Conservation (phyloP, 2,329 filamentous ascomycete genomes). For the Pseudogymnoascus sp. region DNA sequence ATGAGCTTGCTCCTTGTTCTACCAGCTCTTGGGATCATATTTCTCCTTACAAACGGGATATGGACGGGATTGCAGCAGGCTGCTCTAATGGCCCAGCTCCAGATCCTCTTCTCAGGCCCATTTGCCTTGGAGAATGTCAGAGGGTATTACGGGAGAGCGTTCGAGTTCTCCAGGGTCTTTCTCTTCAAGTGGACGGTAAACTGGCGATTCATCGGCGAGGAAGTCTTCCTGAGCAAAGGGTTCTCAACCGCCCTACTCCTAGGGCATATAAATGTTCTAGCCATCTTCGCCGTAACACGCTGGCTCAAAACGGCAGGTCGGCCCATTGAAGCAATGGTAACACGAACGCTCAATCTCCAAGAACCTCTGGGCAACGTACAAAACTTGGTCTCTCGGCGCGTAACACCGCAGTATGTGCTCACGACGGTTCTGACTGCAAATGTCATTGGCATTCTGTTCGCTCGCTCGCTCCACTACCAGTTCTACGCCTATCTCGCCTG, state of each 20-base stretch:
- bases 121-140: slow-evolving; percentile 59
- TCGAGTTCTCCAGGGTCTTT: slow-evolving; percentile 86
- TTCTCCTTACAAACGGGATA: slow-evolving; percentile 67
- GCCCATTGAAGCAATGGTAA: slow-evolving; percentile 37
- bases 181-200: slow-evolving; percentile 99
- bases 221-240: slow-evolving; percentile 61
- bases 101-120: slow-evolving; percentile 58
- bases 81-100: slow-evolving; percentile 66
- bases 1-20: slow-evolving; percentile 83
- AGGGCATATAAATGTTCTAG: slow-evolving; percentile 47
- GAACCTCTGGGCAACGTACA: slow-evolving; percentile 33
- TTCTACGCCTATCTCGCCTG: slow-evolving; percentile 69
- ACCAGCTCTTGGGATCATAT: slow-evolving; percentile 69
- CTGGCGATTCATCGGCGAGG: slow-evolving; percentile 90
- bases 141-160: slow-evolving; percentile 74
- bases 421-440: slow-evolving; percentile 55
- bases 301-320: slow-evolving; percentile 54
- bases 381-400: slow-evolving; percentile 38
- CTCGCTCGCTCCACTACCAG: slow-evolving; percentile 65
- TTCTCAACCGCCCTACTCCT: slow-evolving; percentile 52
- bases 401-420: slow-evolving; percentile 54
- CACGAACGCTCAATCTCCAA: slow-evolving; percentile 22
- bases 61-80: slow-evolving; percentile 58
- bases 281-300: slow-evolving; percentile 46
- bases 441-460: slow-evolving; percentile 61